These are phyloP conservation scores for Imleria badia DNA, from an alignment of 768 basidiomycete species.

Conservation along the genomic window DNA sequence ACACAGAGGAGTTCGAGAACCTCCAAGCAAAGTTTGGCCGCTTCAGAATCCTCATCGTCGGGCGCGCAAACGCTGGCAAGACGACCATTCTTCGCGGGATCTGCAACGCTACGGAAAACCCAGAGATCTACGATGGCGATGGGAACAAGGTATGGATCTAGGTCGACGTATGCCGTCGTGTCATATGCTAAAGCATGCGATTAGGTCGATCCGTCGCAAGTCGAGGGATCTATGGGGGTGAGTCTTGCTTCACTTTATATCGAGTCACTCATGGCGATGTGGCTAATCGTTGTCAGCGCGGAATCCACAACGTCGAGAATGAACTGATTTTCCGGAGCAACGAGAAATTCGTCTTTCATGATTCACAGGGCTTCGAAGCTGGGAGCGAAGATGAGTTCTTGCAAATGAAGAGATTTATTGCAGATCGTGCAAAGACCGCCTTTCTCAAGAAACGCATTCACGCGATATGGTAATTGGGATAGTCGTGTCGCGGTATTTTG, in stretches of 20 bases:
- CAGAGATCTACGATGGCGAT: background rate
- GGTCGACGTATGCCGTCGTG: background rate
- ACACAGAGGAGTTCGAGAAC: no score
- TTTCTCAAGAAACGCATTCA: background rate
- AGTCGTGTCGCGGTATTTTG: background rate
- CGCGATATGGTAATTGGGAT: no score
- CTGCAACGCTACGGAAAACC: background rate
- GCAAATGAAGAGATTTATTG: background rate
- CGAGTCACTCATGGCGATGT: background rate
- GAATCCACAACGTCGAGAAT: background rate
- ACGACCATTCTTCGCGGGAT: background rate
- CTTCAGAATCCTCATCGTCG: background rate
- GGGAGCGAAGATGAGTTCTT: background rate
- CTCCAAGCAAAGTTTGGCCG: no score
- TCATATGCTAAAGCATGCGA: background rate
- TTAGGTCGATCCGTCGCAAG: background rate
- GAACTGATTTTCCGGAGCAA: background rate
- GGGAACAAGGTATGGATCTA: background rate
- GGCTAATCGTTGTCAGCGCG: background rate
- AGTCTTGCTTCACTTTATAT: background rate
- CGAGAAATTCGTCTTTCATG: background rate
- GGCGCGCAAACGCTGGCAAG: background rate
- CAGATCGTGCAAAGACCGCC: background rate
- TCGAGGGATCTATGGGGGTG: background rate
- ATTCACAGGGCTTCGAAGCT: conserved; percentile 2